Evolutionary conservation across 306 rosid genomes (phyloP), one percentile per base, ranked within the genome.

Genomic region (Medicago ruthenica): DNA sequence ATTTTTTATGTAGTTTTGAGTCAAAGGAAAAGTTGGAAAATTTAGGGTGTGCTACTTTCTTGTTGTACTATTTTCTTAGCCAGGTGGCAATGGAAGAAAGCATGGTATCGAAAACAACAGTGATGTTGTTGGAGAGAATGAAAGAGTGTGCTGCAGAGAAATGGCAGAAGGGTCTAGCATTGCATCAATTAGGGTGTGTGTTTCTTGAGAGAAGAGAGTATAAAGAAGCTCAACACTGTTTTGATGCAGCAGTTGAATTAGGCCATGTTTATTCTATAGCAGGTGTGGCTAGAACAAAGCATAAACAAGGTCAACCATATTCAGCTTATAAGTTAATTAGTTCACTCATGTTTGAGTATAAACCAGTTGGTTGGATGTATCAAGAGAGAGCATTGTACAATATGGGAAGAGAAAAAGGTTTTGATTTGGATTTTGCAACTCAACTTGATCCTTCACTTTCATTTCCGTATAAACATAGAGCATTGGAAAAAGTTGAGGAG

Each of bases 311-410:
- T 41, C 93, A 92, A 45, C 93, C 86, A 31, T 85, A 86, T 85
- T 87, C 96, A 2, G 96, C 97, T 3, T 88, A 88, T 41, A 88
- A 85, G 78, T 63, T 88, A 69, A 87, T 92, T 67, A 84, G 89
- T 79, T 90, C 93, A 37, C 80, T 90, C 57, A 86, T 90, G 18
- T 86, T 86, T 5, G 89, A 84, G 82, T 63, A 86, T 75, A 90
- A 80, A 67, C 92, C 90, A 41, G 89, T 81, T 3, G 97, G 97
- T 63, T 92, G 97, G 97, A 92, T 92, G 97, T 90, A 87, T 76
- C 96, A 92, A 80, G 97, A 90, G 72, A 86, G 96, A 16, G 86
- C 96, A 31, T 74, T 92, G 12, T 90, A 92, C 74, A 87, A 85
- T 22, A 78, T 86, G 34, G 97, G 97, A 57, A 90, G 76, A 70